phyloP scores from a whole-genome alignment of 768 basidiomycete genomes.

The Trametes punicea region DNA sequence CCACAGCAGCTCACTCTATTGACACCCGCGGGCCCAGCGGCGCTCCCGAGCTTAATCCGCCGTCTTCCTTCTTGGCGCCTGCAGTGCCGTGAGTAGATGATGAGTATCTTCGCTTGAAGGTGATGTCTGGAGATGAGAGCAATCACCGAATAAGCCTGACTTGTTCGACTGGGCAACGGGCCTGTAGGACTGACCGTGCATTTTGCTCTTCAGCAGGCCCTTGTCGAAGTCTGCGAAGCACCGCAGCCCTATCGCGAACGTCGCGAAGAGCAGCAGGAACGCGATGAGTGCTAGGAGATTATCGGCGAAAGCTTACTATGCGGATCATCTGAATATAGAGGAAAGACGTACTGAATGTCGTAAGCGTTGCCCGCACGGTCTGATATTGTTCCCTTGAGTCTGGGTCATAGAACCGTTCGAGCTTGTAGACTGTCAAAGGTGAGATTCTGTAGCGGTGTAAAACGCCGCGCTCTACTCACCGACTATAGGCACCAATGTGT shows the following conservation, averaged over 20 bases:
- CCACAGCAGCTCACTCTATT: constrained; percentile 53
- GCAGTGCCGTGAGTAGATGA: constrained; percentile 24
- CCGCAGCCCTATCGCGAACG: constrained; percentile 71
- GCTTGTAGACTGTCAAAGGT: constrained; percentile 62
- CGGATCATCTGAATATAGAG: neutral
- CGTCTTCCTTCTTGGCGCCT: constrained; percentile 42
- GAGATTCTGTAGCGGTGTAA: neutral
- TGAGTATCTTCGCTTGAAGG: constrained; percentile 44
- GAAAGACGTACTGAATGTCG: constrained; percentile 67
- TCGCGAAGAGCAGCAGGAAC: constrained; percentile 69
- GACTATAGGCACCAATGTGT: constrained; percentile 17
- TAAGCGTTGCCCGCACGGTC: constrained; percentile 77
- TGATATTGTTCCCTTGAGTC: constrained; percentile 49
- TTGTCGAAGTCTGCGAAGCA: constrained; percentile 83
- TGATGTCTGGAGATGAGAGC: constrained; percentile 43
- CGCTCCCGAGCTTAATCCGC: constrained; percentile 49
- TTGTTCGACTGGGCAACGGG: constrained; percentile 30
- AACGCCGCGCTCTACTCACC: constrained; percentile 16
- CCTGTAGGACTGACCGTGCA: constrained; percentile 58
- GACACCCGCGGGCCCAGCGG: constrained; percentile 65
- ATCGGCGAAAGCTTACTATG: neutral
- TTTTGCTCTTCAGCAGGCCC: constrained; percentile 72
- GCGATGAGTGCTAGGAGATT: constrained; percentile 61
- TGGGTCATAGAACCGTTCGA: constrained; percentile 79
- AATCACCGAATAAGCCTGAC: constrained; percentile 37